phyloP scores from a whole-genome alignment of 805 yeast species.

The Myxozyma sirexii region DNA sequence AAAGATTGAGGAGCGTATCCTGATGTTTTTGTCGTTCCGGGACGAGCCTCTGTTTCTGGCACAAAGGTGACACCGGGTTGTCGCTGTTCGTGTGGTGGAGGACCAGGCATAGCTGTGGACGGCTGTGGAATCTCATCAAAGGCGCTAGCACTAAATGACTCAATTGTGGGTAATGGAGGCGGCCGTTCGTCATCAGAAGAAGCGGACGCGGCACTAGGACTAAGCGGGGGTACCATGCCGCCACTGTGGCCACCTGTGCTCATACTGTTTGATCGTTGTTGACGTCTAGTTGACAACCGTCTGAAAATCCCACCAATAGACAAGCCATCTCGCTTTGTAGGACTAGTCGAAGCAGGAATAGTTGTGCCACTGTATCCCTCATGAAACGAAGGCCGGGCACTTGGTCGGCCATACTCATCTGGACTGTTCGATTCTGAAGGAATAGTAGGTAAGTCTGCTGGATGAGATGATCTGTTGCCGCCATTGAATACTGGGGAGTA shows the following conservation, averaged over 20 bases:
- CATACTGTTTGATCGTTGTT: slow-evolving; percentile 22
- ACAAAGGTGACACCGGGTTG: slow-evolving; percentile 18
- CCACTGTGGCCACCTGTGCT: slow-evolving; percentile 12
- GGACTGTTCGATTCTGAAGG: slow-evolving; percentile 18
- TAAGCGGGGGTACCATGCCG: slow-evolving; percentile 6
- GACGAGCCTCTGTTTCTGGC: slow-evolving; percentile 2
- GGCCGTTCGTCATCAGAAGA: slow-evolving; percentile 30
- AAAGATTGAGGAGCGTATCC: slow-evolving; percentile 25
- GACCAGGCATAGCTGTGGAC: not conserved
- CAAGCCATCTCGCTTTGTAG: slow-evolving; percentile 21
- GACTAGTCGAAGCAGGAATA: not conserved
- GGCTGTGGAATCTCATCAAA: not conserved
- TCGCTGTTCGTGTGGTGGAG: not conserved
- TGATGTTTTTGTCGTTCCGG: not conserved
- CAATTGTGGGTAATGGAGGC: slow-evolving; percentile 26
- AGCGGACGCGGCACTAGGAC: slow-evolving; percentile 11
- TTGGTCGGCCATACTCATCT: slow-evolving; percentile 1
- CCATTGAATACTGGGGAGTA: not conserved
- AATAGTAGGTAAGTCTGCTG: slow-evolving; percentile 17
- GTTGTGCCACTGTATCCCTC: not conserved
- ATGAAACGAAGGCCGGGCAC: not conserved
- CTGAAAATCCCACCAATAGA: slow-evolving; percentile 30
- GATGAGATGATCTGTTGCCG: not conserved
- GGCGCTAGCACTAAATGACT: slow-evolving; percentile 11
- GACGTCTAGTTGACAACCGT: slow-evolving; percentile 27